These are phyloP conservation scores for Vaccinium darrowii DNA, from an alignment of 148 eudicot genomes.

Conservation along the genomic window DNA sequence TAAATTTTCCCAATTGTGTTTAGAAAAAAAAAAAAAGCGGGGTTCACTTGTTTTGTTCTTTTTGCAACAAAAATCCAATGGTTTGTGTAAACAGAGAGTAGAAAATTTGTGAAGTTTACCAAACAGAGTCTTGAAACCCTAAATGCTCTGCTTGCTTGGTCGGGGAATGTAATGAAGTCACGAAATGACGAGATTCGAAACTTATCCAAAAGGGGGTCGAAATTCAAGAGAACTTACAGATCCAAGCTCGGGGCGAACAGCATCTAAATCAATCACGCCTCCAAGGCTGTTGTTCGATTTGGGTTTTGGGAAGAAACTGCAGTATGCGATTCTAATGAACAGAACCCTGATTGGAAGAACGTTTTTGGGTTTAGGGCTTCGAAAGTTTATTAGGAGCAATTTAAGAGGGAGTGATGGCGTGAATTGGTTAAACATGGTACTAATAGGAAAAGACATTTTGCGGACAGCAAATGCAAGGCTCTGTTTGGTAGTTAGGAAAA, in stretches of 20 bases:
- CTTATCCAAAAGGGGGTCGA: background rate
- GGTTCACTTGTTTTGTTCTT: background rate
- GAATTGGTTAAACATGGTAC: too few relatives aligned
- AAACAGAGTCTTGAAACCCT: background rate
- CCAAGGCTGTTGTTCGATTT: background rate
- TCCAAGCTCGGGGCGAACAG: slow-evolving; percentile 1
- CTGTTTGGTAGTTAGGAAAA: too few relatives aligned
- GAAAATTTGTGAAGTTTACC: background rate
- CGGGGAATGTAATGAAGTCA: background rate
- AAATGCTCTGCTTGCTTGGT: slow-evolving; percentile 2
- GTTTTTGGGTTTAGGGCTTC: background rate
- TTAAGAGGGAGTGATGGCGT: background rate
- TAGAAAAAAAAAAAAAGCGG: background rate
- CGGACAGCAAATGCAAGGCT: too few relatives aligned
- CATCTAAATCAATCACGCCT: slow-evolving; percentile 12
- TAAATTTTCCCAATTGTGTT: background rate
- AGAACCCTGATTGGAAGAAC: background rate
- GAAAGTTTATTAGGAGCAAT: background rate
- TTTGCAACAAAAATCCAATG: background rate
- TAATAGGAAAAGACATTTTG: too few relatives aligned
- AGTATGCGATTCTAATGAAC: background rate
- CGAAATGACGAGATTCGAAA: background rate
- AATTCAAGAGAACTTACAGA: slow-evolving; percentile 18
- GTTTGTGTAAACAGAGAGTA: background rate
- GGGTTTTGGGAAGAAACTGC: background rate